phyloP scores from a whole-genome alignment of 768 basidiomycete genomes.

The Tulasnella sp. region DNA sequence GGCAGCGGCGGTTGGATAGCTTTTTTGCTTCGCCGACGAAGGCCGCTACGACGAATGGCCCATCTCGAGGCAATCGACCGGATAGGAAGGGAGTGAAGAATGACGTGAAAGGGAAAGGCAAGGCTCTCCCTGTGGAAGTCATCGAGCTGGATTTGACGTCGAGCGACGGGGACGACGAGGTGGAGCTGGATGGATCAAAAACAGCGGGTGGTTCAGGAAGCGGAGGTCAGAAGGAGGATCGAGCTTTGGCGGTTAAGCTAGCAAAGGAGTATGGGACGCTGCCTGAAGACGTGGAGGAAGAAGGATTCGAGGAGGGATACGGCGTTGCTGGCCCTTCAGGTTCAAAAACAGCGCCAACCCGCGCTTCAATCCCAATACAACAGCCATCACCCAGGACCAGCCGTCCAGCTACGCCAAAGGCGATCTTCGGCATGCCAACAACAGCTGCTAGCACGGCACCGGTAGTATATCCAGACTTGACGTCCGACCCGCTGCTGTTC shows the following conservation, averaged over 20 bases:
- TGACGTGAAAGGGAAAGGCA: neutral
- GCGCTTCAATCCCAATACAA: neutral
- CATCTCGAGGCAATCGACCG: neutral
- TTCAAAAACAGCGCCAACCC: neutral
- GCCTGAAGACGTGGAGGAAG: neutral
- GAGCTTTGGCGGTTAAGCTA: neutral
- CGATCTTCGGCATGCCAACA: neutral
- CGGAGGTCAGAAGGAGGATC: neutral
- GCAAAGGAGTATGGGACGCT: neutral
- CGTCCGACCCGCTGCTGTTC: constrained; percentile 54
- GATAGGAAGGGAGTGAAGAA: neutral
- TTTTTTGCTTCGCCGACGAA: neutral
- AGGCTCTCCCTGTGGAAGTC: neutral
- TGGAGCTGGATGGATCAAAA: neutral
- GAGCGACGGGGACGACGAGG: neutral
- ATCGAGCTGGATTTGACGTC: neutral
- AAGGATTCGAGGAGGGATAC: neutral
- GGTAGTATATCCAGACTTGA: constrained; percentile 33
- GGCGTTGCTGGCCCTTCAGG: neutral
- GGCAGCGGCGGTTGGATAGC: neutral
- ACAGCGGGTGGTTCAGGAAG: neutral
- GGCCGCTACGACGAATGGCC: neutral
- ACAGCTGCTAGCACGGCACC: neutral
- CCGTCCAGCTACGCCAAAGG: neutral
- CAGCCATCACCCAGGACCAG: neutral